These are phyloP conservation scores for Penicillium ucsense DNA, from an alignment of 495 filamentous ascomycete genomes.

Conservation along the genomic window DNA sequence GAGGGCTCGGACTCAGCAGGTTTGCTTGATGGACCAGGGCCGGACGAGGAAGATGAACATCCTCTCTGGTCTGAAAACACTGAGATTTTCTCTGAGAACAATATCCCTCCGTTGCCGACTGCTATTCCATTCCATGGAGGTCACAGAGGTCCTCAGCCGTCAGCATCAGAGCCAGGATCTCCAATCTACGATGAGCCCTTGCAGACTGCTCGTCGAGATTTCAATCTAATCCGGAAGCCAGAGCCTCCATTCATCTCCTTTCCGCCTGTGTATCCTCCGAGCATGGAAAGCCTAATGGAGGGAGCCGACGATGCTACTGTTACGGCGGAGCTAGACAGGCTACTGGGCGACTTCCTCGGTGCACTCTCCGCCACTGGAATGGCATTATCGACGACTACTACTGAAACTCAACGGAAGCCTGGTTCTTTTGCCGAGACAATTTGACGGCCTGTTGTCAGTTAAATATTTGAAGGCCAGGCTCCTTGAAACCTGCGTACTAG, in stretches of 20 bases:
- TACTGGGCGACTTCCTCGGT: slow-evolving; percentile 31
- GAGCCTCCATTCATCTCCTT: slow-evolving; percentile 16
- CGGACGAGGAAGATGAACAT: slow-evolving; percentile 27
- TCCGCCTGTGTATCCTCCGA: slow-evolving; percentile 26
- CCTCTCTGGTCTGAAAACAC: slow-evolving; percentile 13
- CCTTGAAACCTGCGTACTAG: too few species aligned
- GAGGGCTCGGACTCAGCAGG: slow-evolving; percentile 16
- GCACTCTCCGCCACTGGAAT: slow-evolving; percentile 27
- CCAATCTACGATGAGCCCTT: slow-evolving; percentile 19
- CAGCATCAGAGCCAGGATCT: slow-evolving; percentile 18
- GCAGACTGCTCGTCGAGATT: slow-evolving; percentile 13
- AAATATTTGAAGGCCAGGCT: too few species aligned
- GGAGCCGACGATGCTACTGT: slow-evolving; percentile 23
- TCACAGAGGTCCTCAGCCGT: slow-evolving; percentile 1
- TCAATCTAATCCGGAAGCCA: not conserved
- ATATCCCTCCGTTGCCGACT: slow-evolving; percentile 6
- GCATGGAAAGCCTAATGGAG: slow-evolving; percentile 24
- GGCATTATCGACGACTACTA: slow-evolving; percentile 16
- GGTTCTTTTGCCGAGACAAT: too few species aligned
- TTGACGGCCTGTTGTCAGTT: too few species aligned
- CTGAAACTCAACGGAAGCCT: not conserved
- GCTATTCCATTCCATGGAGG: slow-evolving; percentile 9
- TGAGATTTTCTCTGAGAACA: not conserved
- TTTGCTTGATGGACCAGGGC: slow-evolving; percentile 31
- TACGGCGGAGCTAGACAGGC: slow-evolving; percentile 26